Evolutionary conservation across 306 rosid genomes (phyloP).

Genomic region (Quercus ilex): DNA sequence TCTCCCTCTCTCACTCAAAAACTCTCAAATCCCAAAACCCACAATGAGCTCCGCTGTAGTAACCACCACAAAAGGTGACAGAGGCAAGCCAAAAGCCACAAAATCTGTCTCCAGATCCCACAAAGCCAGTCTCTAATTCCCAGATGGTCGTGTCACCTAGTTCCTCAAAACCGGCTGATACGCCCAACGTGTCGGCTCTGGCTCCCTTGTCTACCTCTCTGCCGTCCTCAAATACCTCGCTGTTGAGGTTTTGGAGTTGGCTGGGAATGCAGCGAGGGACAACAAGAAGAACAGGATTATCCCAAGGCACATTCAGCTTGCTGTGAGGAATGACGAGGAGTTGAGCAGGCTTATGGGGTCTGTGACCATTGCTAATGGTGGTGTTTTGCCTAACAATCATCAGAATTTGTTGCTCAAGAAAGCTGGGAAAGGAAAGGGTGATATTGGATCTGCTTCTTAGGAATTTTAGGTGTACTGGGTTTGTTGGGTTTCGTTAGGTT

Average conservation of each 20-base stretch:
- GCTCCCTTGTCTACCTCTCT: constrained; percentile 77
- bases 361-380: constrained; percentile 77
- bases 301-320: constrained; percentile 90
- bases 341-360: constrained; percentile 73
- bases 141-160: no score
- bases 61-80: no score
- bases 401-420: constrained; percentile 67
- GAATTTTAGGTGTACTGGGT: constrained; percentile 48
- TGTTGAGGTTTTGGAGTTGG: constrained; percentile 85
- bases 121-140: no score
- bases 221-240: constrained; percentile 88
- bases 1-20: no score
- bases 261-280: constrained; percentile 89
- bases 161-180: no score
- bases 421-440: constrained; percentile 73
- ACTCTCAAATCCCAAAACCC: no score
- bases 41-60: no score
- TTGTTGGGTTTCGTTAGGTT: not conserved
- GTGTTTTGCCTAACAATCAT: constrained; percentile 75
- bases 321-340: constrained; percentile 82
- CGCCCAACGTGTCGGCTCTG: constrained; percentile 73
- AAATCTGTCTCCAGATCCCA: no score
- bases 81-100: no score
- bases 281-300: constrained; percentile 86
- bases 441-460: constrained; percentile 77